Conservation (phyloP, 2,329 filamentous ascomycete genomes). For the Lasiodiplodia sp. region DNA sequence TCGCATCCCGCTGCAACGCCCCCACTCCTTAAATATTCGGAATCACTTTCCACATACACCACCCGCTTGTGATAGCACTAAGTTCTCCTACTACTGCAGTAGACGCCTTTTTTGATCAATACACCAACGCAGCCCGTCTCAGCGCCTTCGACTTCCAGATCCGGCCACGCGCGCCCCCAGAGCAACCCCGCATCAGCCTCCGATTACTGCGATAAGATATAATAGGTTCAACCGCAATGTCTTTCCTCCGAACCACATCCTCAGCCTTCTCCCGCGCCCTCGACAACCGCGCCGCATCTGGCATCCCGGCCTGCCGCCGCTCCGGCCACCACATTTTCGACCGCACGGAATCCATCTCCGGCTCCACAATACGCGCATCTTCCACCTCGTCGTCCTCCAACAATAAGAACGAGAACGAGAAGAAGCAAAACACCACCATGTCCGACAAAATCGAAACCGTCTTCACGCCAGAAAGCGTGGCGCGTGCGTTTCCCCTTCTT, state of each 20-base stretch:
- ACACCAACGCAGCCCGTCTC: background rate
- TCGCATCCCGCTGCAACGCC: too few species aligned
- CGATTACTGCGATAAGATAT: too few species aligned
- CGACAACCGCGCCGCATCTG: background rate
- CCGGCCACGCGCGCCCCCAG: too few species aligned
- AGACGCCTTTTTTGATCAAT: too few species aligned
- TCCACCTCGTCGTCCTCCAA: background rate
- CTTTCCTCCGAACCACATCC: background rate
- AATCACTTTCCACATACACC: too few species aligned
- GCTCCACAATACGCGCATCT: too few species aligned
- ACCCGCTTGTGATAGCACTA: too few species aligned
- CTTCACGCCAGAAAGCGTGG: background rate
- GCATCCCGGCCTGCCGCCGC: background rate
- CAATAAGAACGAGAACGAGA: background rate
- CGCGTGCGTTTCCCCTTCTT: background rate
- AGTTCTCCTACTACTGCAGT: too few species aligned
- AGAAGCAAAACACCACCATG: background rate
- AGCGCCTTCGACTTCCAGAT: background rate
- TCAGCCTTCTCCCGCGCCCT: background rate
- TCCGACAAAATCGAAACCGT: background rate
- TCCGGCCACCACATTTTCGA: background rate
- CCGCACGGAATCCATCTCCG: too few species aligned
- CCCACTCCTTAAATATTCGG: too few species aligned
- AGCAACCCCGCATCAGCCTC: background rate
- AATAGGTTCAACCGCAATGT: too few species aligned